Evolutionary conservation across 805 yeast species (phyloP), one percentile per base, ranked within the genome.

Genomic region (Saccharomycopsis babjevae): DNA sequence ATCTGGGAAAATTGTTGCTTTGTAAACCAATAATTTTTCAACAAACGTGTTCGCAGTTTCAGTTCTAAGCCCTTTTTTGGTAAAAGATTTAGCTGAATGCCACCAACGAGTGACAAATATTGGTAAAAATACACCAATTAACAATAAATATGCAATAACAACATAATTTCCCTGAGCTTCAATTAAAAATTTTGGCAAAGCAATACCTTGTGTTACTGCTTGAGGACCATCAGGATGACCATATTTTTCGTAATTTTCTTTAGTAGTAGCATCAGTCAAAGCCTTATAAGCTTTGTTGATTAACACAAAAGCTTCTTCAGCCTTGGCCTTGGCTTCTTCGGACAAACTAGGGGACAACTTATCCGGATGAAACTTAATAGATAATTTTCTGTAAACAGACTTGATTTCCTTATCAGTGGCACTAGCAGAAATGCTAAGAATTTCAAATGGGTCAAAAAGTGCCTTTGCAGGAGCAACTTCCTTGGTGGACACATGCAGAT

Each of bases 191-290:
- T 87, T 85, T 38, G 99, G 99, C 66, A 94, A 75, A 0, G 98
- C 99, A 72, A 94, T 91, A 64, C 99, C 99, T 71, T 90, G 97
- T 22, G 86, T 76, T 20, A 86, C 79, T 32, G 89, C 89, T 73
- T 89, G 96, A 50, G 96, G 97, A 52, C 99, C 99, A 75, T 94
- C 99, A 4, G 99, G 99, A 71, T 96, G 97, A 57, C 99, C 99
- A 69, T 86, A 94, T 67, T 83, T 85, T 68, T 86, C 76, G 72
- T 82, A 91, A 71, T 94, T 94, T 67, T 88, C 89, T 68, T 83
- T 87, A 2, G 89, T 84, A 11, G 78, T 80, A 67, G 89, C 97
- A 73, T 94, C 98, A 15, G 99, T 96, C 65, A 94, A 80, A 0
- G 99, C 89, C 73, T 91, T 88, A 75, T 96, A 91, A 30, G 99